phyloP scores from a whole-genome alignment of 2,329 filamentous ascomycete species.

The Stachybotrys chartarum region DNA sequence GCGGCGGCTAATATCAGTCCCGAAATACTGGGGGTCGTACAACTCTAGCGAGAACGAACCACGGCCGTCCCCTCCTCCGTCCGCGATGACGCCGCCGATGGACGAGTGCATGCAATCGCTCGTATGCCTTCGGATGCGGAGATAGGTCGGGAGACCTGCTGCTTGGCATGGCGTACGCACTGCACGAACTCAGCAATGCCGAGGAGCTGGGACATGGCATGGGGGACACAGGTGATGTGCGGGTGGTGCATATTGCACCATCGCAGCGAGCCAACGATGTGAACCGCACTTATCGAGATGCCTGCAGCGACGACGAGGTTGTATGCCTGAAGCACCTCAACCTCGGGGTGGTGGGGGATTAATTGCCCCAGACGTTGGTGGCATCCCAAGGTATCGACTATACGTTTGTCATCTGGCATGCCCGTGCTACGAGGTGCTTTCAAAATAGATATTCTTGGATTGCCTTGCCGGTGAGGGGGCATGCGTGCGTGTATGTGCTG shows the following conservation, averaged over 20 bases:
- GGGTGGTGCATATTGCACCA: not conserved
- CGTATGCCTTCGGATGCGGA: not conserved
- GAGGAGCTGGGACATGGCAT: not conserved
- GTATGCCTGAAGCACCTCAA: not conserved
- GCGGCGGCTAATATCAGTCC: too few relatives aligned
- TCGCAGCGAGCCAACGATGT: not conserved
- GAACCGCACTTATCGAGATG: not conserved
- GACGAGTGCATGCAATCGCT: not conserved
- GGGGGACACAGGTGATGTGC: not conserved
- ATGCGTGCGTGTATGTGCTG: too few relatives aligned
- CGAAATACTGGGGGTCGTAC: not conserved
- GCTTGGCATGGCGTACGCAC: not conserved
- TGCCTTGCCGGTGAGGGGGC: too few relatives aligned
- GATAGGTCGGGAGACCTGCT: not conserved
- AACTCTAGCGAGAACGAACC: not conserved
- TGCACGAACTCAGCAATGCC: not conserved
- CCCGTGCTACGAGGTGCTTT: too few relatives aligned
- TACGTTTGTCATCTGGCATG: too few relatives aligned
- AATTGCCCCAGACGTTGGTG: too few relatives aligned
- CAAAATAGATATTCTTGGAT: too few relatives aligned
- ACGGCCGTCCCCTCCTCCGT: not conserved
- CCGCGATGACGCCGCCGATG: not conserved
- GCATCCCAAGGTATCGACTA: too few relatives aligned
- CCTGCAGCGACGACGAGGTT: not conserved
- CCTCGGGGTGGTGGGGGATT: not conserved